Evolutionary conservation across 495 filamentous ascomycete species (phyloP), one percentile per base, ranked within the genome.

Genomic region (Apiosordaria backusii): DNA sequence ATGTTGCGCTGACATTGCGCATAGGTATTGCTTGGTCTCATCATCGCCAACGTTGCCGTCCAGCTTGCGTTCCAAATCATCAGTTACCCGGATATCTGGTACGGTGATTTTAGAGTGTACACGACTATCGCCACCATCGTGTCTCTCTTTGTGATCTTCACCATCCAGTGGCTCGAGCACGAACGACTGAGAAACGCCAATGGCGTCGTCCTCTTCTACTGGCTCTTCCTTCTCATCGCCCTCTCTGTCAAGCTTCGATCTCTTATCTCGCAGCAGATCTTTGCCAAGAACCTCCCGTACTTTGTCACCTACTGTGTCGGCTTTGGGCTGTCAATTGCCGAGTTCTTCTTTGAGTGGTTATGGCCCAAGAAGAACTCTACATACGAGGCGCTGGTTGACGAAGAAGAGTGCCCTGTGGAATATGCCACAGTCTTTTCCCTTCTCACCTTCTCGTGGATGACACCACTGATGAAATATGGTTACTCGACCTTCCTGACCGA

Each of bases 401-500:
- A 82, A 54, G 91, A 93, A 65, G 93, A 97, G 80, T 98, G 95
- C 70, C 96, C 96, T 0, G 88, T 89, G 40, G 93, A 98, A 80
- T 96, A 96, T 79, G 93, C 96, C 23, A 92, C 93, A 62, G 83
- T 98, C 57, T 98, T 98, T 79, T 97, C 94, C 10, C 86, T 91
- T 50, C 85, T 99, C 29, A 96, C 94, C 10, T 99, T 99, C 75
- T 87, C 90, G 64, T 99, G 96, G 96, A 97, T 99, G 92, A 99
- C 96, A 0, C 92, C 94, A 18, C 78, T 98, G 86, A 99, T 99
- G 96, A 92, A 89, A 71, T 88, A 89, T 78, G 96, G 96, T 19
- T 97, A 99, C 78, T 90, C 88, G 70, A 86, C 92, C 63, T 99
- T 85, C 73, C 83, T 99, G 61, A 97, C 92, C 4, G 94, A 99